phyloP scores from a whole-genome alignment of 2,329 filamentous ascomycete genomes.

The Trichophyton rubrum region DNA sequence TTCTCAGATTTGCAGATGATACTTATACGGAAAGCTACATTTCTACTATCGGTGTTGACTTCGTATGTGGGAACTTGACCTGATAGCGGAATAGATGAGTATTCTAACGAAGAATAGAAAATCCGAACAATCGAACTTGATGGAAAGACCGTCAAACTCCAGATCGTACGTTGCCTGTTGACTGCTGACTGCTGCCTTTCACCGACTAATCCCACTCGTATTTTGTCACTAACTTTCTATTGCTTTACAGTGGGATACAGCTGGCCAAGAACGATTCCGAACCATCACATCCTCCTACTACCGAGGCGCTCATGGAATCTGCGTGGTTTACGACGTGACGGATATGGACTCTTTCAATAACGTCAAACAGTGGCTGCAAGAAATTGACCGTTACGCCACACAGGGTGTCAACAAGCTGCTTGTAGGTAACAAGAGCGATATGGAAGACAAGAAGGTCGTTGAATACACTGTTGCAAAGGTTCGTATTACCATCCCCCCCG shows the following conservation, averaged over 20 bases:
- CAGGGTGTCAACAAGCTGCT: slow-evolving; percentile 99
- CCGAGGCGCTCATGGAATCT: slow-evolving; percentile 96
- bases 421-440: slow-evolving; percentile 99
- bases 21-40: slow-evolving; percentile 99
- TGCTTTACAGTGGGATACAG: slow-evolving; percentile 77
- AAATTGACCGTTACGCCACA: slow-evolving; percentile 97
- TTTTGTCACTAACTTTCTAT: slow-evolving; percentile 5
- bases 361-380: slow-evolving; percentile 99
- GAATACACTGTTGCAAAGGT: slow-evolving; percentile 99
- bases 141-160: slow-evolving; percentile 98
- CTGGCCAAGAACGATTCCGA: slow-evolving; percentile 97
- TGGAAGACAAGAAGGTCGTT: slow-evolving; percentile 99
- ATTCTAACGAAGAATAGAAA: slow-evolving; percentile 51
- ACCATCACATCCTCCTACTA: slow-evolving; percentile 99
- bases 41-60: slow-evolving; percentile 98
- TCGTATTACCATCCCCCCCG: slow-evolving; percentile 23
- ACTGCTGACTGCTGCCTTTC: background rate
- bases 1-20: slow-evolving; percentile 95
- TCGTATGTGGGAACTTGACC: slow-evolving; percentile 50
- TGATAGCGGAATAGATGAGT: background rate
- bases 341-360: slow-evolving; percentile 99
- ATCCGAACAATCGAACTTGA: slow-evolving; percentile 99
- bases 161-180: slow-evolving; percentile 60
- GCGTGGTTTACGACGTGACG: slow-evolving; percentile 99
- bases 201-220: background rate